phyloP scores from a whole-genome alignment of 202 grass and related monocot species.

The Carex sylvatica region DNA sequence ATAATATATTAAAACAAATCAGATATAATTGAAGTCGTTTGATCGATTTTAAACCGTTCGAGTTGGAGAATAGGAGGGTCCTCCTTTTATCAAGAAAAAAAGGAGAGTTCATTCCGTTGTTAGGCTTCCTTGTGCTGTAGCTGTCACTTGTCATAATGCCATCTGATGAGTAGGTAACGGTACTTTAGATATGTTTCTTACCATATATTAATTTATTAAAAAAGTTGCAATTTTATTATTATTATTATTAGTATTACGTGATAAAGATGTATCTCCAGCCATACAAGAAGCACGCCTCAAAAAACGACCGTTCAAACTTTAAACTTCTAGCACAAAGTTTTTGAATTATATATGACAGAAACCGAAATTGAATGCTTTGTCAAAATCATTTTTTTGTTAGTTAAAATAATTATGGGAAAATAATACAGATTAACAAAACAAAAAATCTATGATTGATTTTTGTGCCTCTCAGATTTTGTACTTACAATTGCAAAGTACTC shows the following conservation, averaged over 20 bases:
- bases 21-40: too few species aligned
- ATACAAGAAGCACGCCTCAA: neutral
- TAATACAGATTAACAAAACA: neutral
- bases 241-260: neutral
- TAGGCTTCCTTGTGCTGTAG: neutral
- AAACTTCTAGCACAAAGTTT: constrained; percentile 7
- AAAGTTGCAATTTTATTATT: neutral
- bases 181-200: neutral
- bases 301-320: constrained; percentile 2
- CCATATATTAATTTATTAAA: neutral
- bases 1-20: too few species aligned
- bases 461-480: too few species aligned
- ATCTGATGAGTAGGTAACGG: neutral
- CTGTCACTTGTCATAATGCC: neutral
- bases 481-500: too few species aligned
- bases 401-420: neutral
- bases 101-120: too few species aligned
- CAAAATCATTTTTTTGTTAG: neutral
- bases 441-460: too few species aligned
- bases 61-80: too few species aligned
- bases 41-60: too few species aligned
- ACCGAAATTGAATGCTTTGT: neutral
- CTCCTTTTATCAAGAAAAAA: too few species aligned
- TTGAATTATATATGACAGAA: neutral
- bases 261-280: constrained; percentile 14